Base-by-base conservation (phyloP, 345 rosid species). In the Aegle marmelos region DNA sequence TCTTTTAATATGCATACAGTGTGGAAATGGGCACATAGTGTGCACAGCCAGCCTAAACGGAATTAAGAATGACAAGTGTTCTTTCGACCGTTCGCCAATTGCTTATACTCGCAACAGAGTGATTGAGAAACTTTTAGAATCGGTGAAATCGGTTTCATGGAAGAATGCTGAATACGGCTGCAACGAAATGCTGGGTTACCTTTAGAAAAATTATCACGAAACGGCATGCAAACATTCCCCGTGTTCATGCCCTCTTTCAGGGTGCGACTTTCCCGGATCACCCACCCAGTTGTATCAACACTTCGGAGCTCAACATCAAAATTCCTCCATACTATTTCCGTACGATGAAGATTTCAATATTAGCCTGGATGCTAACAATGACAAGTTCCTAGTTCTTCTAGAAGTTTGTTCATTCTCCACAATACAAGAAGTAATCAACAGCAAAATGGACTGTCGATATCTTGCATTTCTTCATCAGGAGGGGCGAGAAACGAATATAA, bases 301-400 rank as follows among this genome's bases (percentile, higher is more conserved):
- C 9, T 54, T 72, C 10, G 22, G 28, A 21, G 28, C 3, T 9
- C 22, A 56, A 54, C 48, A 72, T 31, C 10, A 54, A 1, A 31
- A 16, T 33, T 72, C 41, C 6, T 3, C 59, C 7, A 11, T 17
- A 13, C 50, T 53, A 22, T 87, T 86, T 19, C 17, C 1, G 4
- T 68, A 53, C 61, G 58, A 78, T 6, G 25, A 5, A 9, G 4
- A n/a, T 33, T 36, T 50, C 9, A 28, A 31, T 1, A 7, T 83
- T 5, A 70, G 39, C 33, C 34, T 88, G 13, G 70, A 76, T 33
- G 27, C 25, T 0, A 36, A 57, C 22, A 41, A 57, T 27, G 78
- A 85, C 3, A 80, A 53, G n/a, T 75, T 82, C 48, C 56, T 76
- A 5, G 58, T 86, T 24, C 79, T 89, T 61, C 86, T 78, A 56